Percentiles rank a stretch among this genome's conserved stretches.
Evolutionary conservation across 306 rosid genomes (phyloP).

Genomic region (Corylus heterophylla): DNA sequence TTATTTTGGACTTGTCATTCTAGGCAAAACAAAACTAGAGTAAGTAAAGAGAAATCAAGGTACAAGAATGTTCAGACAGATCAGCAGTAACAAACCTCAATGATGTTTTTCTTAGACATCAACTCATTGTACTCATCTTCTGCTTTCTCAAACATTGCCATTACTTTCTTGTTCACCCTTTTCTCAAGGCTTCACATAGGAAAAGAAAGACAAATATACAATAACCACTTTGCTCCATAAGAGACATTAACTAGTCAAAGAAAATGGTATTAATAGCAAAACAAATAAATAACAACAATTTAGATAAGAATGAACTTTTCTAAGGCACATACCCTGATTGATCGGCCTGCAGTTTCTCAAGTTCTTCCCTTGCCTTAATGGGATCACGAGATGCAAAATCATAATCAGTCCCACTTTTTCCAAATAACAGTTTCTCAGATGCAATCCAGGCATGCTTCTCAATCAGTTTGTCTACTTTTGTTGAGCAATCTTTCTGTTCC

Average conservation of each 20-base stretch:
- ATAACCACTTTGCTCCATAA: constrained; percentile 21
- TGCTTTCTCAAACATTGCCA: constrained; percentile 99
- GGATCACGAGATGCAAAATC: constrained; percentile 79
- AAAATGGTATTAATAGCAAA: not conserved
- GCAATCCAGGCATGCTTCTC: constrained; percentile 96
- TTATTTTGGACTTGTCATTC: constrained; percentile 96
- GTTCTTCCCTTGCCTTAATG: constrained; percentile 65
- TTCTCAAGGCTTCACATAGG: constrained; percentile 83
- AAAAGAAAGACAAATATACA: constrained; percentile 13
- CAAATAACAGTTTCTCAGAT: constrained; percentile 85
- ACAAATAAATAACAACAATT: not conserved
- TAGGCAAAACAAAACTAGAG: constrained; percentile 32
- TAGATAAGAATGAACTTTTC: constrained; percentile 3
- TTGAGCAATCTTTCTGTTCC: constrained; percentile 87
- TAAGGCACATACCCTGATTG: constrained; percentile 75
- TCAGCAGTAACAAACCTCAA: constrained; percentile 63
- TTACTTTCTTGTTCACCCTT: constrained; percentile 98
- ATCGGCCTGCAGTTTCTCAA: constrained; percentile 74
- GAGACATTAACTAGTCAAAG: constrained; percentile 4
- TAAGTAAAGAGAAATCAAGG: constrained; percentile 35
- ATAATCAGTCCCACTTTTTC: constrained; percentile 88
- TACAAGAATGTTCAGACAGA: constrained; percentile 13
- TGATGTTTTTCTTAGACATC: constrained; percentile 91
- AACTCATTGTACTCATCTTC: constrained; percentile 97
- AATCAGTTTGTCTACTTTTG: constrained; percentile 75